A percentile compares a stretch with the other conserved stretches of the same genome.
Evolutionary conservation across 257 asterid genomes (phyloP).

Genomic region (Datura wrightii): DNA sequence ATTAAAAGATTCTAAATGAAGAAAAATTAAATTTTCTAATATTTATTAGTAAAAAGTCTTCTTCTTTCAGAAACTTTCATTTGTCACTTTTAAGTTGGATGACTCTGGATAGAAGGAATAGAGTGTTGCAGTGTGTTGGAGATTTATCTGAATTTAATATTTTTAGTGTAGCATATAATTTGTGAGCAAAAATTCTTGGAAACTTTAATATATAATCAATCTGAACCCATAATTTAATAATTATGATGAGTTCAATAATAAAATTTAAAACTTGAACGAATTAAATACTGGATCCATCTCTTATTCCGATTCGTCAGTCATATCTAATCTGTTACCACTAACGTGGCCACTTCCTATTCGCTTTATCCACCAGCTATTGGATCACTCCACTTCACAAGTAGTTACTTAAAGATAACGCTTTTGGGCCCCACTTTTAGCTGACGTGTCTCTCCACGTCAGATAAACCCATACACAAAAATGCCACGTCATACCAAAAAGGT

Average conservation of each 20-base stretch:
- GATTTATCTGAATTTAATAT: not conserved
- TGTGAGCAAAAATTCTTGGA: not conserved
- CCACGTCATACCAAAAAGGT: constrained; percentile 73
- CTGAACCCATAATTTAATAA: not conserved
- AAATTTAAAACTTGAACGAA: fast-evolving
- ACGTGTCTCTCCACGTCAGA: not conserved
- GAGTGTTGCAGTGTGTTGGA: too few species aligned
- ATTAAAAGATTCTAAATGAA: too few species aligned
- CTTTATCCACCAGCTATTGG: constrained; percentile 40
- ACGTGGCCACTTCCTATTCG: constrained; percentile 52
- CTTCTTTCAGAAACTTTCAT: not conserved
- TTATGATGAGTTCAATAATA: not conserved
- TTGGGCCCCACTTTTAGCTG: constrained; percentile 27
- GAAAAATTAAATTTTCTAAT: too few species aligned
- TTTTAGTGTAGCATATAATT: not conserved
- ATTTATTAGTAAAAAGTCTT: too few species aligned
- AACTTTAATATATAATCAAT: not conserved
- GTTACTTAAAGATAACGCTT: constrained; percentile 45
- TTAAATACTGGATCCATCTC: not conserved
- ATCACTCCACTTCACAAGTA: constrained; percentile 45
- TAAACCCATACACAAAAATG: constrained; percentile 37
- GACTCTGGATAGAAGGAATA: not conserved
- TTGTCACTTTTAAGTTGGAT: not conserved
- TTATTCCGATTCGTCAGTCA: not conserved
- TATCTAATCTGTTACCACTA: constrained; percentile 8